A percentile compares a stretch with the other conserved stretches of the same genome.
Evolutionary conservation across 257 asterid genomes (phyloP).

Genomic region (Pogostemon cablin): DNA sequence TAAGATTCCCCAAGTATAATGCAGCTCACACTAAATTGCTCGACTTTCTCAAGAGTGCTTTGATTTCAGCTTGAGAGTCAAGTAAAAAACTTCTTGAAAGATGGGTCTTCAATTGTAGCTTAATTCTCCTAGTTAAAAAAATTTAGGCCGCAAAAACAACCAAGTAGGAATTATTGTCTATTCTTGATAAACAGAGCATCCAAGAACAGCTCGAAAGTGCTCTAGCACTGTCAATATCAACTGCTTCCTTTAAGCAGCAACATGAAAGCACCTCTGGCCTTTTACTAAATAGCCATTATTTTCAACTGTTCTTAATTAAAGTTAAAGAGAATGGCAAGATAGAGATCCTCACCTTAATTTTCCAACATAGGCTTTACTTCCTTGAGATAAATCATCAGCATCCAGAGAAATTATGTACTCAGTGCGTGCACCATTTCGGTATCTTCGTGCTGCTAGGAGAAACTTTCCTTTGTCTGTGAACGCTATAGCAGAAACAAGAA

Average conservation of each 20-base stretch:
- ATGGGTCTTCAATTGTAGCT: too few relatives aligned
- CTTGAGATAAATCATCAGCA: constrained; percentile 81
- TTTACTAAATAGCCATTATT: neutral
- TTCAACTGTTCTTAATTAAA: neutral
- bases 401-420: constrained; percentile 88
- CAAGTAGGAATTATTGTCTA: neutral
- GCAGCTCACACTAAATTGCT: too few relatives aligned
- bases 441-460: constrained; percentile 86
- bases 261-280: too few relatives aligned
- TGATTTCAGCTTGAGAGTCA: too few relatives aligned
- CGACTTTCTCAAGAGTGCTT: too few relatives aligned
- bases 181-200: neutral
- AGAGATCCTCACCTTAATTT: constrained; percentile 68
- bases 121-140: neutral
- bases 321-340: constrained; percentile 18
- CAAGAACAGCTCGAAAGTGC: neutral
- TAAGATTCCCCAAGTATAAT: too few relatives aligned
- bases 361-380: constrained; percentile 92
- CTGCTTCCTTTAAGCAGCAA: neutral
- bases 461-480: constrained; percentile 84
- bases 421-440: constrained; percentile 74
- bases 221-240: neutral
- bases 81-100: too few relatives aligned
- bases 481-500: constrained; percentile 52
- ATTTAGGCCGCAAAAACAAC: neutral